phyloP scores from a whole-genome alignment of 441 rosid species.

The Omphalea diandra region DNA sequence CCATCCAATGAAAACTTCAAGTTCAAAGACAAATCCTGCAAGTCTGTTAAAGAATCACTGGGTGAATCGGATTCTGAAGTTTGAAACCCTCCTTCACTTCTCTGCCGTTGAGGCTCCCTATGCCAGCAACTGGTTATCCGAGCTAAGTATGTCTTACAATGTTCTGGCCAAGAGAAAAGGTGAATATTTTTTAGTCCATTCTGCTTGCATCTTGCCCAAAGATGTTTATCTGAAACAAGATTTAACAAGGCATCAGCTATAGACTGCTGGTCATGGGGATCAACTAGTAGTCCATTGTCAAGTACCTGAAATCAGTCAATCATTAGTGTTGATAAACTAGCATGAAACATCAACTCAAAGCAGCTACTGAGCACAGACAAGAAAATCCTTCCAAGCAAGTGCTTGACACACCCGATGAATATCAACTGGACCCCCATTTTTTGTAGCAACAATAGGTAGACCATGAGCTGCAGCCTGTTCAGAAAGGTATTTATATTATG shows the following conservation, averaged over 20 bases:
- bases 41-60: slow-evolving; percentile 74
- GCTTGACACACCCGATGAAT: slow-evolving; percentile 64
- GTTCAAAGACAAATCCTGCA: slow-evolving; percentile 76
- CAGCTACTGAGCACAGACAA: not conserved
- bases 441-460: slow-evolving; percentile 83
- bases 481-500: slow-evolving; percentile 7
- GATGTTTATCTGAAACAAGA: slow-evolving; percentile 82
- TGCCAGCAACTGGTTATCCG: slow-evolving; percentile 76
- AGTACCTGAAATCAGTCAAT: slow-evolving; percentile 56
- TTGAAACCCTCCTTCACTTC: slow-evolving; percentile 41
- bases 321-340: slow-evolving; percentile 1
- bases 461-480: slow-evolving; percentile 91
- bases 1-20: slow-evolving; percentile 74
- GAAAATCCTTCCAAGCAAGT: slow-evolving; percentile 1
- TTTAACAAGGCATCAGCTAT: slow-evolving; percentile 85
- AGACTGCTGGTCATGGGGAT: slow-evolving; percentile 86
- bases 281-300: slow-evolving; percentile 87
- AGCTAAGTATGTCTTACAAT: slow-evolving; percentile 72
- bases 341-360: slow-evolving; percentile 7
- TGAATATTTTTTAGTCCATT: slow-evolving; percentile 85
- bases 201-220: slow-evolving; percentile 84
- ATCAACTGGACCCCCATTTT: slow-evolving; percentile 94
- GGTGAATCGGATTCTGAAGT: slow-evolving; percentile 67
- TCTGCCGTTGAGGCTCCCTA: slow-evolving; percentile 87
- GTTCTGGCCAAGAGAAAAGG: slow-evolving; percentile 90